phyloP scores from a whole-genome alignment of 2,329 filamentous ascomycete species.

The Penicillium rolfsii region DNA sequence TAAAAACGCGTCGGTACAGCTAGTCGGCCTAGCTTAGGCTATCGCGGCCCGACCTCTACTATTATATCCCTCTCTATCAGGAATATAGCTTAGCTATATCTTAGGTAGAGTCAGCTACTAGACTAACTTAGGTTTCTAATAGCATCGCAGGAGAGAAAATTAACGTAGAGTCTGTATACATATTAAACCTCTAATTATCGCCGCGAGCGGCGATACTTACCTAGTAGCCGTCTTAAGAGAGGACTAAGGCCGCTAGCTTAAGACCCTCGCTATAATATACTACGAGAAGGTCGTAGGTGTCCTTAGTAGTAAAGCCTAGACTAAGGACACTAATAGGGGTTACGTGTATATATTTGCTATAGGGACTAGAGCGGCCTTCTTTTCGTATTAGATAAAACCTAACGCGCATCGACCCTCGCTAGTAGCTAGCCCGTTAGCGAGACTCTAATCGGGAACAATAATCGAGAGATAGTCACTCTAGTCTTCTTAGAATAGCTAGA shows the following conservation, averaged over 20 bases:
- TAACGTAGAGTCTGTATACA: too few species aligned
- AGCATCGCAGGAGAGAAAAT: too few species aligned
- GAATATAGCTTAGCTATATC: too few species aligned
- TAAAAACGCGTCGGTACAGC: slow-evolving; percentile 4
- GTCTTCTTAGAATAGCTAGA: neutral
- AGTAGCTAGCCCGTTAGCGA: neutral
- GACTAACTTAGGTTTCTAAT: too few species aligned
- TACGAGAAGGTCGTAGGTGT: slow-evolving; percentile 4
- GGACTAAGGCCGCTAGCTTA: slow-evolving; percentile 13
- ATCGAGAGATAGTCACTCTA: neutral
- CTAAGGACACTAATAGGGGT: neutral
- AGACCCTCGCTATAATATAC: slow-evolving; percentile 12
- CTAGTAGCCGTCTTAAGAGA: slow-evolving; percentile 9
- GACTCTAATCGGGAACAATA: neutral
- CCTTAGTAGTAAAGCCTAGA: slow-evolving; percentile 7
- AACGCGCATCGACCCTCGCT: neutral
- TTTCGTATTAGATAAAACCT: neutral
- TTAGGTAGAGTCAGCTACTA: too few species aligned
- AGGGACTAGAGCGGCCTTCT: neutral
- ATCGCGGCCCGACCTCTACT: slow-evolving; percentile 1
- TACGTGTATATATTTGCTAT: neutral
- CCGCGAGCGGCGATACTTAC: too few species aligned
- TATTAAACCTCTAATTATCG: too few species aligned
- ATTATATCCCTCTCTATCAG: too few species aligned
- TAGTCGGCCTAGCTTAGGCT: neutral